Conservation (phyloP, 2,329 filamentous ascomycete genomes). For the Fusarium sp. region DNA sequence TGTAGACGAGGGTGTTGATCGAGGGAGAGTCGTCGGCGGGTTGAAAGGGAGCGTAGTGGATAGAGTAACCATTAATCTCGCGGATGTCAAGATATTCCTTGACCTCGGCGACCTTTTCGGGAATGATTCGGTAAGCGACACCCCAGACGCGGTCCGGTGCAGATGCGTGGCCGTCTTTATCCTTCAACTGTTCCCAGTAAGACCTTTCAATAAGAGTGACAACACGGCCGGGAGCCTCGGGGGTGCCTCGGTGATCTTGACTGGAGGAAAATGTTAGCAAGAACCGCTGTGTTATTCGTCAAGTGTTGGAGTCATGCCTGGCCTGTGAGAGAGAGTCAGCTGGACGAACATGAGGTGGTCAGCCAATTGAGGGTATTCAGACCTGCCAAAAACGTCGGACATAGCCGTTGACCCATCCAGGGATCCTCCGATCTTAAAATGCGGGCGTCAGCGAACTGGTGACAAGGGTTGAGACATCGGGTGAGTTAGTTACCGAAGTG, state of each 20-base stretch:
- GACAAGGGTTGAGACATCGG: constrained; percentile 8
- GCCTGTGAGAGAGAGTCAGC: constrained; percentile 45
- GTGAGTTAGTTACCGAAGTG: constrained; percentile 79
- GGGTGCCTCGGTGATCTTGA: constrained; percentile 94
- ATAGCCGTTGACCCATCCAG: constrained; percentile 93
- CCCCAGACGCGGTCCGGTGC: constrained; percentile 84
- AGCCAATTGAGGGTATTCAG: constrained; percentile 51
- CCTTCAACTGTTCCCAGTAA: constrained; percentile 84
- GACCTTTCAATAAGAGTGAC: constrained; percentile 89
- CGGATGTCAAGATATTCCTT: constrained; percentile 93
- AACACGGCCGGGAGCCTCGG: constrained; percentile 87
- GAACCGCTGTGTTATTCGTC: background rate
- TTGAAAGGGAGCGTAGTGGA: constrained; percentile 90
- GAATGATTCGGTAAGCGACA: constrained; percentile 86
- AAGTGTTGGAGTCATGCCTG: constrained; percentile 45
- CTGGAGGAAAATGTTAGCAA: constrained; percentile 59
- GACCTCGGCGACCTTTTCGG: constrained; percentile 81
- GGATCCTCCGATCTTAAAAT: constrained; percentile 79
- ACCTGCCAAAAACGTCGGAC: constrained; percentile 99
- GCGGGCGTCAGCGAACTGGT: constrained; percentile 11
- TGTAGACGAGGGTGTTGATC: constrained; percentile 82
- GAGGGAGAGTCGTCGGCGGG: constrained; percentile 53
- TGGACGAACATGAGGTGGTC: background rate
- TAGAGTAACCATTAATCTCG: constrained; percentile 97
- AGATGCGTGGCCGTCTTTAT: constrained; percentile 74